Conservation (phyloP, 371 early-diverging fungal species). For the Amoeboaphelidium protococcarum region DNA sequence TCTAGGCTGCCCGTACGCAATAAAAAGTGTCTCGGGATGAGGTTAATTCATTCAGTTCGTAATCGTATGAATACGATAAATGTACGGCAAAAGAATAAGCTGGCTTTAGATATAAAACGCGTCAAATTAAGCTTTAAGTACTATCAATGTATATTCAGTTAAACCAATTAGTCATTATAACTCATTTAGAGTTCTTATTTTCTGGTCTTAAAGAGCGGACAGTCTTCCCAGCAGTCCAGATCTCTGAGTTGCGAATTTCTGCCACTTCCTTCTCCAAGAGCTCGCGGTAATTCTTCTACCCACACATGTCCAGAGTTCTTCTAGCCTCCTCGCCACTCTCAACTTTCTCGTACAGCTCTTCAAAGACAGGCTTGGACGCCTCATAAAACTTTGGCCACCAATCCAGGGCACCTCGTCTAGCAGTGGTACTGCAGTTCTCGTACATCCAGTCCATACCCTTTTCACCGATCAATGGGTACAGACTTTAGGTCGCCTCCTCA, state of each 20-base stretch:
- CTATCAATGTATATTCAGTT: too few species aligned
- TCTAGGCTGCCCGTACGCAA: too few species aligned
- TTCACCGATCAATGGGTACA: slow-evolving; percentile 83
- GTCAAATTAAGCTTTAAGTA: too few species aligned
- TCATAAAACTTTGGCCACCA: slow-evolving; percentile 84
- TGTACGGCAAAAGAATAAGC: too few species aligned
- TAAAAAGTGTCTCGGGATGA: too few species aligned
- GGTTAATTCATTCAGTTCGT: too few species aligned
- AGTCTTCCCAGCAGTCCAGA: slow-evolving; percentile 46
- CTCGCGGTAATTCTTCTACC: slow-evolving; percentile 66
- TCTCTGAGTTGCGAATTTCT: slow-evolving; percentile 38
- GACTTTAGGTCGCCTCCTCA: slow-evolving; percentile 91
- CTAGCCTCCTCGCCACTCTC: slow-evolving; percentile 69
- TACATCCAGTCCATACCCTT: slow-evolving; percentile 96
- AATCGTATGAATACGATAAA: too few species aligned
- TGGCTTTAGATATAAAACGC: too few species aligned
- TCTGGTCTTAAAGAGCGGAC: slow-evolving; percentile 69
- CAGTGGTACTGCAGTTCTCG: slow-evolving; percentile 84
- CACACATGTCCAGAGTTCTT: slow-evolving; percentile 64
- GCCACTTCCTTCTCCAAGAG: slow-evolving; percentile 63
- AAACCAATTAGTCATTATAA: too few species aligned
- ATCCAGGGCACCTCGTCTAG: slow-evolving; percentile 82
- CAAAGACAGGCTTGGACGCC: slow-evolving; percentile 79
- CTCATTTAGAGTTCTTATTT: too few species aligned
- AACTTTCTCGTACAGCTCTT: slow-evolving; percentile 61